phyloP scores from a whole-genome alignment of 2,329 filamentous ascomycete species.

The Samsoniella hepiali region DNA sequence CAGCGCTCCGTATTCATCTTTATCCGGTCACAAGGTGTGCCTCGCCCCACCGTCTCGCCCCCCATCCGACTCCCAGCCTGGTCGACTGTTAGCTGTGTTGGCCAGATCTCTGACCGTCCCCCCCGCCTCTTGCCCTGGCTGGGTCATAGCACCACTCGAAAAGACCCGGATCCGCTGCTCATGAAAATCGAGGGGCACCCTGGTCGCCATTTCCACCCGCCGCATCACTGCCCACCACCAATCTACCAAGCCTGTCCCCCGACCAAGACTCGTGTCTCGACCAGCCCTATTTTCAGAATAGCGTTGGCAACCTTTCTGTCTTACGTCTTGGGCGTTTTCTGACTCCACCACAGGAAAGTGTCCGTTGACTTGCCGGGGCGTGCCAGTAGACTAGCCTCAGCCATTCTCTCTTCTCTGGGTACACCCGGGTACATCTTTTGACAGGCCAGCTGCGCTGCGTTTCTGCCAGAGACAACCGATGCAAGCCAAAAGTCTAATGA shows the following conservation, averaged over 20 bases:
- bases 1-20: conserved; percentile 6
- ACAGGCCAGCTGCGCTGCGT: not conserved
- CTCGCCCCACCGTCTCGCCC: conserved; percentile 2
- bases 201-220: not conserved
- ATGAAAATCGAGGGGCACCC: conserved; percentile 2
- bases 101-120: conserved; percentile 8
- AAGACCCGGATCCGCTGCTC: not conserved
- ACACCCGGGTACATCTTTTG: conserved; percentile 1
- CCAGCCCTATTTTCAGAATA: conserved; percentile 3
- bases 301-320: not conserved
- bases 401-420: not conserved
- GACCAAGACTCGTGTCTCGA: conserved; percentile 4
- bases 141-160: not conserved
- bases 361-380: conserved; percentile 3
- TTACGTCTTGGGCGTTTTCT: conserved; percentile 5
- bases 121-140: not conserved
- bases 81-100: not conserved
- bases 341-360: conserved; percentile 1
- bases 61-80: not conserved
- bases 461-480: not conserved
- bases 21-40: conserved; percentile 9
- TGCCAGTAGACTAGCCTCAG: not conserved
- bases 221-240: not conserved
- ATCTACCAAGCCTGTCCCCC: not conserved
- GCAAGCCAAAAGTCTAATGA: not conserved